Evolutionary conservation across 345 rosid species (phyloP), one percentile per base, ranked within the genome.

Genomic region (Hibiscus trionum): DNA sequence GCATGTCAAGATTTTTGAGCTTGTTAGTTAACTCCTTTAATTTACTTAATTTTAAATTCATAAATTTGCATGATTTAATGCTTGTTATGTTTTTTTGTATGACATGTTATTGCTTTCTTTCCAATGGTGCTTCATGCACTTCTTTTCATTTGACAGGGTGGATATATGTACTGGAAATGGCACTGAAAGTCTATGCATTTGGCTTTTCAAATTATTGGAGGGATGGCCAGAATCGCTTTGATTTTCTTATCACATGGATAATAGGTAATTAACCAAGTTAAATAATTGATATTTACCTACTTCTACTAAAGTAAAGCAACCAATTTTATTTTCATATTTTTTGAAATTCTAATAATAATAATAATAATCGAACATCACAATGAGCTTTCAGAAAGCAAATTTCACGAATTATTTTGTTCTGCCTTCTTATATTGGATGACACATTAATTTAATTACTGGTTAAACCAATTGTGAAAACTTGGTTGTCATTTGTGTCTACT

Each of bases 101-200:
- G 62, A 29, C 29, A 46, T 49, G 33, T 35, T 64, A 47, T 26
- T 11, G 11, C 53, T 19, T 64, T 14, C 21, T 42, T 60, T 65
- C 52, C 64, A 16, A 49, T 3, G 53, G 70, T 65, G 66, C 74
- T 70, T 81, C 73, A 75, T 56, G 60, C 12, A 33, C 62, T 73
- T 59, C 49, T 70, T 62, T 58, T 46, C 76, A 44, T 68, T 73
- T 71, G 57, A 75, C 93, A 95, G 99, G 98, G 65, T 95, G 99
- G 99, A 82, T 95, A 73, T 95, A 95, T 77, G 90, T 95, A 60
- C 70, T 95, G 82, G 98, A 95, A 90, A 95, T 92, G 99, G 93
- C 90, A 69, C 80, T 95, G 60, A 95, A 95, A 80, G 80, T 92
- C 55, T 95, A 89, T 80, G 77, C 99, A 26, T 90, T 71, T 61